These are phyloP conservation scores for Scheffersomyces cryptocercus DNA, from an alignment of 1,139 yeast genomes.

Conservation along the genomic window DNA sequence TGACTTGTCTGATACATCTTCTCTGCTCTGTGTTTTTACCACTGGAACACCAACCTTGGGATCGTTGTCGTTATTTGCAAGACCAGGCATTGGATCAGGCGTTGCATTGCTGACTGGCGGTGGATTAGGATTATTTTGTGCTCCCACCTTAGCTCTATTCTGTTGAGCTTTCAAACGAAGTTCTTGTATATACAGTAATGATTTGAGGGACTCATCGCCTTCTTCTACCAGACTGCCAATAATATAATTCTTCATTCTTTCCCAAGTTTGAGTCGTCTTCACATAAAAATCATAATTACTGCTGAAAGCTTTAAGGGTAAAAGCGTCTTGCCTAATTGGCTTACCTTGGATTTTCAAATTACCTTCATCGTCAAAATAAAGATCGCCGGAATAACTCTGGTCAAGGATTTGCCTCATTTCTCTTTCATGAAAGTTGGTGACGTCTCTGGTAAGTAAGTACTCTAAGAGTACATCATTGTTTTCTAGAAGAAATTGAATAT, in stretches of 20 bases:
- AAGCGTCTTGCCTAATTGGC: constrained; percentile 30
- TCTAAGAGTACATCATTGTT: constrained; percentile 26
- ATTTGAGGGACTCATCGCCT: no score
- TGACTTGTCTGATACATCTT: no score
- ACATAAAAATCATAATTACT: constrained; percentile 5
- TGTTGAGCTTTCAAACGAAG: no score
- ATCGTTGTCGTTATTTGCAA: no score
- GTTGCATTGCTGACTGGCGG: no score
- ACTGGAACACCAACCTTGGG: no score
- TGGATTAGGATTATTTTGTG: no score
- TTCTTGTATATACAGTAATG: no score
- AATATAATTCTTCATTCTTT: constrained; percentile 1
- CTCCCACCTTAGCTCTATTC: no score
- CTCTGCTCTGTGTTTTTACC: no score
- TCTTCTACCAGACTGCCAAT: no score
- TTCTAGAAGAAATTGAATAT: constrained; percentile 22
- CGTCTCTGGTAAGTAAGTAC: constrained; percentile 28
- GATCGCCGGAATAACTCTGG: constrained; percentile 14
- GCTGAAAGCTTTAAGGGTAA: constrained; percentile 11
- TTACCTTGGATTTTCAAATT: constrained; percentile 5
- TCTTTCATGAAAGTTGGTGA: constrained; percentile 31
- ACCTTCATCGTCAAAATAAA: constrained; percentile 15
- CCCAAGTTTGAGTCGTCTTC: constrained; percentile 2
- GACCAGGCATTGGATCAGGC: no score
- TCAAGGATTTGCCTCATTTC: constrained; percentile 24